Evolutionary conservation across 371 early-diverging fungal species (phyloP).

Genomic region (Coemansia sp.): DNA sequence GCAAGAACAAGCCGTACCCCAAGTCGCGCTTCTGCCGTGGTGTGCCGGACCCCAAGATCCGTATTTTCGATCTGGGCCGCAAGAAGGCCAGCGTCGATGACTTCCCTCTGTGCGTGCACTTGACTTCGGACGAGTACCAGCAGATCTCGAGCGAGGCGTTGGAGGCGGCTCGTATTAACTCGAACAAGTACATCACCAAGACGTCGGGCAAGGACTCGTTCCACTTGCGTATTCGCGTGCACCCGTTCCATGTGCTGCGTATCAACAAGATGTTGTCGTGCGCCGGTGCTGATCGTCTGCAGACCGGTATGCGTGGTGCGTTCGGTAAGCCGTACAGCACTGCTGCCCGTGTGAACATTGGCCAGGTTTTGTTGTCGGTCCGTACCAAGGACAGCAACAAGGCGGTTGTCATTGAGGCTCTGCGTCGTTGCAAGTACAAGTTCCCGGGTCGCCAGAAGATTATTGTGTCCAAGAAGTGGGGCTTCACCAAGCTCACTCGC

Average conservation of each 20-base stretch:
- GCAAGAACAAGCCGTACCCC: conserved; percentile 99
- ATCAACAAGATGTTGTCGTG: conserved; percentile 99
- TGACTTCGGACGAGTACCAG: conserved; percentile 98
- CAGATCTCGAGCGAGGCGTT: conserved; percentile 99
- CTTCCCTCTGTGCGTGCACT: conserved; percentile 96
- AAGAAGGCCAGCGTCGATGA: conserved; percentile 99
- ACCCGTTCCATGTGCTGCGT: conserved; percentile 99
- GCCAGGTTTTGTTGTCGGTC: conserved; percentile 97
- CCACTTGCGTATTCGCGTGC: conserved; percentile 99
- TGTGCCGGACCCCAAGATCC: conserved; percentile 99
- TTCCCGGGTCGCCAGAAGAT: conserved; percentile 99
- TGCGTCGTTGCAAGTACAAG: conserved; percentile 99
- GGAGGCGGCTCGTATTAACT: conserved; percentile 99
- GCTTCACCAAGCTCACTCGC: conserved; percentile 98
- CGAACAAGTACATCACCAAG: conserved; percentile 99
- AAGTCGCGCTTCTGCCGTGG: conserved; percentile 99
- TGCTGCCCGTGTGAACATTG: conserved; percentile 99
- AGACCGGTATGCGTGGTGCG: conserved; percentile 99
- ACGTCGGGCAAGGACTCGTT: conserved; percentile 99
- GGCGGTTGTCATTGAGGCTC: conserved; percentile 95
- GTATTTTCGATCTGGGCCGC: conserved; percentile 98
- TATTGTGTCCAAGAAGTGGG: conserved; percentile 99
- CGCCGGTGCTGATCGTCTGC: conserved; percentile 99
- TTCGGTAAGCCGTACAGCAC: conserved; percentile 99
- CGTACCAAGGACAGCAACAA: conserved; percentile 97